phyloP scores from a whole-genome alignment of 345 rosid species.

The Populus pruinosa region DNA sequence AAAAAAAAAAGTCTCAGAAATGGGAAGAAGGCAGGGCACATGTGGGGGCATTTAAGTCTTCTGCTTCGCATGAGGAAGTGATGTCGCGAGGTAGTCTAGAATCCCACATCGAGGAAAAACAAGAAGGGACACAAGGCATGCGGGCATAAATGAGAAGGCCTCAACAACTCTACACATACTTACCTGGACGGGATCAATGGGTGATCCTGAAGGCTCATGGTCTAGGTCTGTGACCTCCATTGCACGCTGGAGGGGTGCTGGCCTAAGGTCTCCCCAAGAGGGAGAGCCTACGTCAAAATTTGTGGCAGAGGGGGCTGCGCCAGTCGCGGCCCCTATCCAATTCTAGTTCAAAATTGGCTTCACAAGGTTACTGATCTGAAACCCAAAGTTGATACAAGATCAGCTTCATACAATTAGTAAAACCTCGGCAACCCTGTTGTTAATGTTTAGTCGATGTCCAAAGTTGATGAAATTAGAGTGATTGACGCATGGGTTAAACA shows the following conservation, averaged over 20 bases:
- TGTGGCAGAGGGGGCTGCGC: conserved; percentile 36
- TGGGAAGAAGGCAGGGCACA: no score
- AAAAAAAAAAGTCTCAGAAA: no score
- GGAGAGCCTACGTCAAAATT: conserved; percentile 39
- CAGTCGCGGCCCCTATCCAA: neutral
- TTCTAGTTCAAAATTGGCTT: accelerated
- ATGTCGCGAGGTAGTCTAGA: neutral
- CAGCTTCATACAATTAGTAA: no score
- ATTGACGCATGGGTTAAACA: neutral
- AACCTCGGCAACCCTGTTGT: accelerated
- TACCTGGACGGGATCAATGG: conserved; percentile 31
- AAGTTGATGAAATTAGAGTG: no score
- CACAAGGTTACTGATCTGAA: no score
- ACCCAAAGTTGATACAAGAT: no score
- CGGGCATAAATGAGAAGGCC: neutral
- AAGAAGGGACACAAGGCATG: no score
- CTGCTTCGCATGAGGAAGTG: no score
- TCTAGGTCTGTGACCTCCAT: conserved; percentile 25
- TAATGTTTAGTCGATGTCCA: no score
- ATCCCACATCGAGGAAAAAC: conserved; percentile 1
- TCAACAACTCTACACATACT: neutral
- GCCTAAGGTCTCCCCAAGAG: conserved; percentile 19
- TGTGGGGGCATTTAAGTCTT: no score
- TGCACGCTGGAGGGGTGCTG: conserved; percentile 12
- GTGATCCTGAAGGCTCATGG: conserved; percentile 11